A percentile compares a stretch with the other conserved stretches of the same genome.
Conservation (phyloP, 208 protist species). For the Crithidia thermophila region DNA sequence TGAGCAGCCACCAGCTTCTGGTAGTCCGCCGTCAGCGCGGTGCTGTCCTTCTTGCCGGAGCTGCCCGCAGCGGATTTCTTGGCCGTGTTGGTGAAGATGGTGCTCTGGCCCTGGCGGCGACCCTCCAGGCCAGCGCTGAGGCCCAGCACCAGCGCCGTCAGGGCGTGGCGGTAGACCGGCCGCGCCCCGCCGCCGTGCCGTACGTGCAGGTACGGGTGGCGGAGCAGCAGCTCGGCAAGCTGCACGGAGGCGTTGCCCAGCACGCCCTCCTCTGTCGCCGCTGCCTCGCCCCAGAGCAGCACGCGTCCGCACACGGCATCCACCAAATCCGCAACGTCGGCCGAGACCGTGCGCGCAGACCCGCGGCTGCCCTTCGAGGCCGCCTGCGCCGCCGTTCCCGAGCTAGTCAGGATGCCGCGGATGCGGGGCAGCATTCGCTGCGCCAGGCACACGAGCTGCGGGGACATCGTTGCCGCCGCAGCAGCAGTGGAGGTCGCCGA, state of each 20-base stretch:
- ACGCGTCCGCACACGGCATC: conserved; percentile 61
- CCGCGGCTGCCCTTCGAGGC: background rate
- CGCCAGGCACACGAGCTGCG: conserved; percentile 26
- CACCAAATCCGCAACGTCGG: conserved; percentile 51
- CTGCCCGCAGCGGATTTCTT: conserved; percentile 22
- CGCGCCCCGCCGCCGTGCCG: conserved; percentile 31
- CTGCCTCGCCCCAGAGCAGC: conserved; percentile 12
- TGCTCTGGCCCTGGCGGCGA: conserved; percentile 20
- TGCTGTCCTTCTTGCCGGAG: conserved; percentile 11
- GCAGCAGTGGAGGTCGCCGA: conserved; percentile 8
- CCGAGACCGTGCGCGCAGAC: conserved; percentile 4
- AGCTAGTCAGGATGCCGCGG: conserved; percentile 6
- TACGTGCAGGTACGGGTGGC: conserved; percentile 66
- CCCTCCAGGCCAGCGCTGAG: conserved; percentile 47
- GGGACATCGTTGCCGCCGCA: conserved; percentile 11
- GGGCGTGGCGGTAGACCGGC: conserved; percentile 68
- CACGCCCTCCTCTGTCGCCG: background rate
- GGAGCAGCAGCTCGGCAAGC: conserved; percentile 58
- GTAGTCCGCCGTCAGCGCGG: conserved; percentile 26
- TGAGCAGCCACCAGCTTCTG: conserved; percentile 34
- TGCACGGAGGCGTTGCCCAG: conserved; percentile 43
- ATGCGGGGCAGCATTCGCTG: conserved; percentile 29
- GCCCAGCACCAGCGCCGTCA: conserved; percentile 49
- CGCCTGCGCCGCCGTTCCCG: background rate
- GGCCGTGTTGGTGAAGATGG: conserved; percentile 49